phyloP scores from a whole-genome alignment of 2,329 filamentous ascomycete species.

The Pestalotiopsis fici region DNA sequence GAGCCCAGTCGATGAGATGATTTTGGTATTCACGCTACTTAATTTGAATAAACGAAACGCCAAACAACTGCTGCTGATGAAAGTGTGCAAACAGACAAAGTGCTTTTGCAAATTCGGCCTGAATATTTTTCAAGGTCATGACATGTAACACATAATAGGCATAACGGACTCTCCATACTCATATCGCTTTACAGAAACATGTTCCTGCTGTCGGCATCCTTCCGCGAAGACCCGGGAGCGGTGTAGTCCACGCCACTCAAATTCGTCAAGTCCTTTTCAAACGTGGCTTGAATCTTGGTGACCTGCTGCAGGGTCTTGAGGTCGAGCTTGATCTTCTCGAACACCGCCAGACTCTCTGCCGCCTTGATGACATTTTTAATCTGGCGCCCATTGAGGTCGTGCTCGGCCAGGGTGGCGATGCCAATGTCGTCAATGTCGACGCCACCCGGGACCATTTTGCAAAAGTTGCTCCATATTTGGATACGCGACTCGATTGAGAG shows the following conservation, averaged over 20 bases:
- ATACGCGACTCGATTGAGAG: conserved; percentile 15
- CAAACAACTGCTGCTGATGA: no score
- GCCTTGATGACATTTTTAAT: conserved; percentile 33
- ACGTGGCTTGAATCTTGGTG: conserved; percentile 29
- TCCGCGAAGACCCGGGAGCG: conserved; percentile 15
- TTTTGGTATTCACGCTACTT: no score
- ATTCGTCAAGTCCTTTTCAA: conserved; percentile 26
- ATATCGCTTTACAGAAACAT: conserved; percentile 16
- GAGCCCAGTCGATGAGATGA: no score
- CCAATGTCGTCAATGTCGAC: conserved; percentile 18
- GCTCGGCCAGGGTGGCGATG: conserved; percentile 18
- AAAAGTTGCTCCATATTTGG: conserved; percentile 28
- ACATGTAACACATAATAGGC: no score
- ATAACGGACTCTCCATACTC: background rate
- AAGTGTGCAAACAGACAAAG: no score
- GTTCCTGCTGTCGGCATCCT: conserved; percentile 10
- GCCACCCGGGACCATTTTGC: conserved; percentile 22
- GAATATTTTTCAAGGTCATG: no score
- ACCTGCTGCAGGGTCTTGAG: conserved; percentile 27
- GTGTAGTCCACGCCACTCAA: conserved; percentile 18
- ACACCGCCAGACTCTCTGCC: conserved; percentile 31
- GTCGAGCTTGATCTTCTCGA: conserved; percentile 27
- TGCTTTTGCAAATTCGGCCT: no score
- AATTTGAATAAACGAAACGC: no score
- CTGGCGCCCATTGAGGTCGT: conserved; percentile 32